Evolutionary conservation across 148 eudicot species (phyloP), one percentile per base, ranked within the genome.

Genomic region (Chenopodium quinoa): DNA sequence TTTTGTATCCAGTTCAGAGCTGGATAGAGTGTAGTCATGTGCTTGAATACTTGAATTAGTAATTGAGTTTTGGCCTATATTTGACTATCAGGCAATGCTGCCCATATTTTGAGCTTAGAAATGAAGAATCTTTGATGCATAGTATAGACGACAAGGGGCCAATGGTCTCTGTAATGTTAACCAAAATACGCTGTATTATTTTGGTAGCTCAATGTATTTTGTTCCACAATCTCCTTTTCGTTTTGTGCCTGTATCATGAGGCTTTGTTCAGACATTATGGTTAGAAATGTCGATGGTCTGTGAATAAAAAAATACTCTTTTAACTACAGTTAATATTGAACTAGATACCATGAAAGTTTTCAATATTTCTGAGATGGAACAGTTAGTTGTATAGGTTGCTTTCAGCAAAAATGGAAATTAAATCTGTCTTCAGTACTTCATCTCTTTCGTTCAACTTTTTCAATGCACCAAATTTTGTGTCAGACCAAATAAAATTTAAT

Each of bases 1-100:
- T 2, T 40, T 31, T 62, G n/a, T 50, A 9, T 9, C 16, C 9
- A n/a, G 7, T 40, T 64, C 14, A 63, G 44, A 32, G 67, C 69
- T 64, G 31, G 17, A 64, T 4, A 47, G 25, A 34, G 32, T 37
- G 54, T 7, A 34, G 12, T 20, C 37, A 63, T 31, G 8, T 73
- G 66, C 64, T 73, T 63, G 77, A 20, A 23, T 22, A 29, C 62
- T 75, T 75, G 48, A 50, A 50, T n/a, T 48, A 75, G 65, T n/a
- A 44, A 31, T 65, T 31, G 50, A 20, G 71, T 46, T 47, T 47
- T 64, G n/a, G 63, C 23, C 5, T 47, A 23, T 22, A 44, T 4
- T 20, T 54, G 32, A 60, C 27, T 58, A 16, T 40, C 19, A 23
- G 40, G 72, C 20, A 60, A 80, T 79, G 68, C 14, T 62, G 66